phyloP scores from a whole-genome alignment of 2,329 filamentous ascomycete genomes.

The Verticillium isaacii region DNA sequence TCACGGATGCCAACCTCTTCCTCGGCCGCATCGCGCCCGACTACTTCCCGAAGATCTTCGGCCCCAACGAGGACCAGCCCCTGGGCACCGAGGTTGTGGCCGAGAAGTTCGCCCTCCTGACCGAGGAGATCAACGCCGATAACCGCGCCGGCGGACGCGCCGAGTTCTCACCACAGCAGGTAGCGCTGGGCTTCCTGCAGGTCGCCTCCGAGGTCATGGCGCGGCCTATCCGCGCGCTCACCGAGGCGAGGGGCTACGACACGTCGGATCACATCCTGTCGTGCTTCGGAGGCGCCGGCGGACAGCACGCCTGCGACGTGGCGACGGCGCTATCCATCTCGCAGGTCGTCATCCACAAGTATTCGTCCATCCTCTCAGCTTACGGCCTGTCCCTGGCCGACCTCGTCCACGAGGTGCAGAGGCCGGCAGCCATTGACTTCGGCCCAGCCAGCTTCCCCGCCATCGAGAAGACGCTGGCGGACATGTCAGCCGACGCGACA shows the following conservation, averaged over 20 bases:
- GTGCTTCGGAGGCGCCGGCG: conserved; percentile 30
- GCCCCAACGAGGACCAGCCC: conserved; percentile 58
- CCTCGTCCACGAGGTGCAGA: conserved; percentile 34
- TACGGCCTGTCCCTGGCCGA: conserved; percentile 42
- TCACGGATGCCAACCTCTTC: conserved; percentile 68
- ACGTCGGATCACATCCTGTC: conserved; percentile 28
- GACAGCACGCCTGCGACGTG: conserved; percentile 39
- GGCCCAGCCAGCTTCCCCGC: conserved; percentile 8
- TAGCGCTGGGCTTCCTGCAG: conserved; percentile 29
- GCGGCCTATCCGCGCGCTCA: conserved; percentile 27
- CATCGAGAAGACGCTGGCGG: conserved; percentile 25
- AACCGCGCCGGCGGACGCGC: conserved; percentile 19
- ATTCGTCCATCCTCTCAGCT: conserved; percentile 40
- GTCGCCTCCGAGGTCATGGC: conserved; percentile 32
- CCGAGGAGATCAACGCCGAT: conserved; percentile 34
- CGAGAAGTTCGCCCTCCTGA: conserved; percentile 35
- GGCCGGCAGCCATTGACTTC: conserved; percentile 26
- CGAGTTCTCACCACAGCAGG: conserved; percentile 26
- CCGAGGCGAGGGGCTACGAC: conserved; percentile 29
- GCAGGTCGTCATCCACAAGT: conserved; percentile 36
- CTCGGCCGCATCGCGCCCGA: conserved; percentile 56
- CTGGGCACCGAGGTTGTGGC: conserved; percentile 35
- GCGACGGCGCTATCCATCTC: conserved; percentile 37
- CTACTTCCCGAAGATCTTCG: conserved; percentile 70
- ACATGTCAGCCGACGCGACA: conserved; percentile 24